These are phyloP conservation scores for Penicillium ochrochloron DNA, from an alignment of 495 filamentous ascomycete genomes.

Conservation along the genomic window DNA sequence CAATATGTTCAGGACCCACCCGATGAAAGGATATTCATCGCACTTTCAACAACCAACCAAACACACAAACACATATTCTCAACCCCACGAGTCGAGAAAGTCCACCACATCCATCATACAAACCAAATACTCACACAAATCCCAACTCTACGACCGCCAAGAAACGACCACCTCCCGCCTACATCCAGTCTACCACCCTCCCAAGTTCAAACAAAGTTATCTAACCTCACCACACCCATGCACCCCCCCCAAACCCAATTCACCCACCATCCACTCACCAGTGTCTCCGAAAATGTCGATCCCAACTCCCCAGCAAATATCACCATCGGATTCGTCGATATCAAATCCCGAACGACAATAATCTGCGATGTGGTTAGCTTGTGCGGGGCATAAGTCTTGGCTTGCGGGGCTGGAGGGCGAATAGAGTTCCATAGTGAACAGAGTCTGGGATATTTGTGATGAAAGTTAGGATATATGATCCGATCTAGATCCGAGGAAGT, in stretches of 20 bases:
- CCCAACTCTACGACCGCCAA: background rate
- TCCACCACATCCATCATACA: background rate
- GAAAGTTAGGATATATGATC: background rate
- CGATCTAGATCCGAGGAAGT: background rate
- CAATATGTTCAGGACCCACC: background rate
- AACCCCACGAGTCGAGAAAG: background rate
- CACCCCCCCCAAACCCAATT: background rate
- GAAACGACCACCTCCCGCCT: background rate
- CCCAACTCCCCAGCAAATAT: slow-evolving; percentile 1
- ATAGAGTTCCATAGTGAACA: background rate
- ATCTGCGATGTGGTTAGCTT: slow-evolving; percentile 7
- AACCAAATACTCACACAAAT: background rate
- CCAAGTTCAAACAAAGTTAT: slow-evolving; percentile 29
- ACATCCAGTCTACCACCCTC: background rate
- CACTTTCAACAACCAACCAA: background rate
- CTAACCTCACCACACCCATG: slow-evolving; percentile 11
- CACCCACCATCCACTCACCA: background rate
- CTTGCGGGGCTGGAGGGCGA: slow-evolving; percentile 16
- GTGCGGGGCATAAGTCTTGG: slow-evolving; percentile 29
- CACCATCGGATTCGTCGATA: slow-evolving; percentile 26
- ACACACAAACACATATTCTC: background rate
- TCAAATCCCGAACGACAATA: slow-evolving; percentile 13
- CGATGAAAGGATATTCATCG: too few relatives aligned
- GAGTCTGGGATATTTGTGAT: background rate
- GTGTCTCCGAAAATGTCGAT: background rate